Evolutionary conservation across 176 grass and related monocot species (phyloP), one percentile per base, ranked within the genome.

Genomic region (Secale cereale): DNA sequence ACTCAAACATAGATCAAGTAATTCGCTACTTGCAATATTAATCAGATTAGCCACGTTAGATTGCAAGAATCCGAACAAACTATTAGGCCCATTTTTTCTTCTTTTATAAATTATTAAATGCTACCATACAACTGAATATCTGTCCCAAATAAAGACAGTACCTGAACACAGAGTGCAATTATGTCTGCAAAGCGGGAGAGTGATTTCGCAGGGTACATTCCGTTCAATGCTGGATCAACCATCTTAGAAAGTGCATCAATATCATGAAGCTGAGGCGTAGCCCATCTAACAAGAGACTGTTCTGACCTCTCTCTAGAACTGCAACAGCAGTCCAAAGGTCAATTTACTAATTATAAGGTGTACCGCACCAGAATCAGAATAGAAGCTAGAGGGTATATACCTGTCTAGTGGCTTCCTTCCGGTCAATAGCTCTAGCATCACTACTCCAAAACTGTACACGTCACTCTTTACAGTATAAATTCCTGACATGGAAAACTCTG

Each of bases 201-300:
- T 1, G 97, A 99, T 89, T 99, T 99, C 37, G 92, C 97, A 69
- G 97, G 97, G 75, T 99, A 99, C 86, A 99, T 99, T 83, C 97
- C 97, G 68, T 99, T 99, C 72, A 99, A 45, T 50, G 94, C 82
- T 81, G 97, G 90, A 89, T 99, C 97, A 28, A 99, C 97, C 97
- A 99, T 97, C 89, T 92, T 99, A 74, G 97, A 85, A 82, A 99
- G 85, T 36, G 92, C 92, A 89, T 99, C 97, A 2, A 97, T 99
- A 72, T 99, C 97, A 78, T 99, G 97, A 85, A 99, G 97, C 82
- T 99, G 97, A 68, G 97, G 97, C 1, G 92, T 87, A 88, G 97
- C 97, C 97, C 97, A 99, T 87, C 90, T 92, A 37, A 99, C 97
- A 62, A 99, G 91, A 59, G 97, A 99, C 74, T 99, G 97, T 87